These are phyloP conservation scores for Xylaria sp. DNA, from an alignment of 2,329 filamentous ascomycete genomes.

Conservation along the genomic window DNA sequence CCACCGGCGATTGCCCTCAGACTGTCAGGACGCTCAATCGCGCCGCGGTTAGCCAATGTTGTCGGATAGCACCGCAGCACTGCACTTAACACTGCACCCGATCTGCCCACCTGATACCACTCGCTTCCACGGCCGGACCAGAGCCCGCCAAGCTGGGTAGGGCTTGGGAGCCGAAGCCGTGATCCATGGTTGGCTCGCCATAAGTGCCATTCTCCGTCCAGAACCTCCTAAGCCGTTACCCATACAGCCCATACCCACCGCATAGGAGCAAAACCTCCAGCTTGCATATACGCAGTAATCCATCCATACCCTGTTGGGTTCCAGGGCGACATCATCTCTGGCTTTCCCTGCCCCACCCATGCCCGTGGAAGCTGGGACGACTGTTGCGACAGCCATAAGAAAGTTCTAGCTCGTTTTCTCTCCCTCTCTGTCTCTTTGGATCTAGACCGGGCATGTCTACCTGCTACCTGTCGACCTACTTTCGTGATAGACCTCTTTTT, in stretches of 20 bases:
- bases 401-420: neutral
- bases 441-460: no score
- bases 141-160: constrained; percentile 11
- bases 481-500: constrained; percentile 3
- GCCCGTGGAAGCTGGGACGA: neutral
- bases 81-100: no score
- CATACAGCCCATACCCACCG: neutral
- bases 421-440: no score
- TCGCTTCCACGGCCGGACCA: constrained; percentile 3
- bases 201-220: neutral
- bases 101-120: constrained; percentile 5
- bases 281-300: neutral
- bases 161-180: constrained; percentile 14
- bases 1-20: no score
- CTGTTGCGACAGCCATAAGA: neutral
- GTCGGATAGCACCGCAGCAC: no score
- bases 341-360: neutral
- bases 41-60: no score
- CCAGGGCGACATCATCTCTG: neutral
- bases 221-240: neutral
- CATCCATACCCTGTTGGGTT: neutral
- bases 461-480: no score
- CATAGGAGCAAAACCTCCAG: constrained; percentile 16
- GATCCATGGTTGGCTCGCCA: constrained; percentile 1
- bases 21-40: no score